Base-by-base conservation (phyloP, 106 monocot species). In the Narthecium ossifragum region DNA sequence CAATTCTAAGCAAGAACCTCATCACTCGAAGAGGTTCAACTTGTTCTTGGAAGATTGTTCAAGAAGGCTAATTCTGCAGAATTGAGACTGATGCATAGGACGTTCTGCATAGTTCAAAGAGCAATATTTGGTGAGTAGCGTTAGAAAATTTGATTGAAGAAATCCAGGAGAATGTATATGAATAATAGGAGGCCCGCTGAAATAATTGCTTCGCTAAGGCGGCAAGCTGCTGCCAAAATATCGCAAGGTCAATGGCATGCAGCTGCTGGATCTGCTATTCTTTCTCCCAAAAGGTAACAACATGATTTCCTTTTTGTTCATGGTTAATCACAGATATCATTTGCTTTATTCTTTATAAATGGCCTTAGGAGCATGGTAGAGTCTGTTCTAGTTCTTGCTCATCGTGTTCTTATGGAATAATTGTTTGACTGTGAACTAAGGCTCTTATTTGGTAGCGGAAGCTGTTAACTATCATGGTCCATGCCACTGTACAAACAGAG, bases 11-110 rank as follows among this genome's bases (percentile, higher is more conserved):
- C 26, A 26, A 24, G 9, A 30, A 45, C n/a, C 48, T 7, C 36
- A 22, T 67, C 71, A 31, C 31, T 14, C 0, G 64, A 66, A 58
- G 71, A 80, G 55, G 50, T 75, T 32, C 28, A 75, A 39, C 13
- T 2, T 31, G 53, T 68, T 22, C 63, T 76, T 8, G 59, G 68
- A 15, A 39, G 71, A 36, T 23, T 81, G 17, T 76, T 81, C 48
- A 47, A 76, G 39, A 81, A 76, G 66, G 81, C 76, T 9, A 81
- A 28, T 48, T 11, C 28, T 8, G 63, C 76, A 47, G 81, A 62
- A 46, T 41, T 70, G 25, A 70, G 20, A n/a, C 34, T 47, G 31
- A 62, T 70, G 70, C 62, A 55, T 5, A 32, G 5, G 33, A 52
- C 62, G 25, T 46, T 72, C 46, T 30, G 26, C 47, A 37, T 17